Evolutionary conservation across 2,329 filamentous ascomycete species (phyloP).

Genomic region (Karstenula rhodostoma): DNA sequence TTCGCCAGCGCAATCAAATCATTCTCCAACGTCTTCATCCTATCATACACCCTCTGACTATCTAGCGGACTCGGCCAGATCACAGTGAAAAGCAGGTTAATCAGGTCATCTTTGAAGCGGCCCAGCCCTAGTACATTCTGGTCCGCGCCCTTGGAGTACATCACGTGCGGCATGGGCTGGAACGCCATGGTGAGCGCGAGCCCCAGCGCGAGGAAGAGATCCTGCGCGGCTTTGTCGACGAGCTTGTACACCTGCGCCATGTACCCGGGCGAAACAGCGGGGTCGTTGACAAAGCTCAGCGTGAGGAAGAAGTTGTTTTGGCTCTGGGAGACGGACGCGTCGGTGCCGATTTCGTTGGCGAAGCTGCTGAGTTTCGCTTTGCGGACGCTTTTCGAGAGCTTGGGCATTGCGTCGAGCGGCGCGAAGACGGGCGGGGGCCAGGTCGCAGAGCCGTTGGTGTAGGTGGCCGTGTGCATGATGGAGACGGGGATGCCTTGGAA

Average conservation of each 20-base stretch:
- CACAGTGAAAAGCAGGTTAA: conserved; percentile 28
- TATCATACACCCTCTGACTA: conserved; percentile 22
- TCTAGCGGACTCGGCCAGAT: conserved; percentile 26
- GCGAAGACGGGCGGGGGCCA: conserved; percentile 28
- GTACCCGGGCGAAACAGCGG: conserved; percentile 15
- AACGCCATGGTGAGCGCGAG: conserved; percentile 28
- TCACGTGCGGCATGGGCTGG: conserved; percentile 27
- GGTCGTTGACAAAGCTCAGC: conserved; percentile 28
- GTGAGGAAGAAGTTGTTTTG: conserved; percentile 28
- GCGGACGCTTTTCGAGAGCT: conserved; percentile 24
- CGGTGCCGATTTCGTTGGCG: conserved; percentile 23
- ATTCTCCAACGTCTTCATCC: conserved; percentile 22
- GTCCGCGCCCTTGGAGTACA: conserved; percentile 27
- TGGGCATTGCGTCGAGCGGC: conserved; percentile 23
- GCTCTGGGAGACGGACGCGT: conserved; percentile 9
- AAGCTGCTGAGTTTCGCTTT: conserved; percentile 27
- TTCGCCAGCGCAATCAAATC: conserved; percentile 21
- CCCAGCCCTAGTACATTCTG: conserved; percentile 31
- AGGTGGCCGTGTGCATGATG: conserved; percentile 25
- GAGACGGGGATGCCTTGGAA: conserved; percentile 17
- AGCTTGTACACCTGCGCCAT: conserved; percentile 25
- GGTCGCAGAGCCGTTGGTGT: conserved; percentile 26
- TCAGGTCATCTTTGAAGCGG: conserved; percentile 29
- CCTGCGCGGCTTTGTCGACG: conserved; percentile 19
- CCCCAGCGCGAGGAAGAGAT: conserved; percentile 22